A percentile compares a stretch with the other conserved stretches of the same genome.
These are phyloP conservation scores for Brassica hybrid DNA, from an alignment of 441 rosid species.

Conservation along the genomic window DNA sequence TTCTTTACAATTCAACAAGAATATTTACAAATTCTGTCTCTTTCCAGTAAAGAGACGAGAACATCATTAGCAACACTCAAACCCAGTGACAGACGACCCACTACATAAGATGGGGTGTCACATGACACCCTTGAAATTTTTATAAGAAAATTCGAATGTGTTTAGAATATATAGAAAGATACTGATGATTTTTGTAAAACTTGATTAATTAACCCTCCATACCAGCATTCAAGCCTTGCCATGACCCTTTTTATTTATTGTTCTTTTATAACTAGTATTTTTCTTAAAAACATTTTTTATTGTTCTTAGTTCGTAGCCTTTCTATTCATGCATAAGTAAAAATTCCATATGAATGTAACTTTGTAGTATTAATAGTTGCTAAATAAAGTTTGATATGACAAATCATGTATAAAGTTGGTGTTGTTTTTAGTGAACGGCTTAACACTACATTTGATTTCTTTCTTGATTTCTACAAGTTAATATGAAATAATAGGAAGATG, in stretches of 20 bases:
- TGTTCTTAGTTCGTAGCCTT: not conserved
- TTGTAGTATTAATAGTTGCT: not conserved
- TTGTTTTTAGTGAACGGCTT: not conserved
- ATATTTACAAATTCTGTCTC: not conserved
- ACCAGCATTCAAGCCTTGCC: not conserved
- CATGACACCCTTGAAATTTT: no score
- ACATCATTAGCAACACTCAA: not conserved
- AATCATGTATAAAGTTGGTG: not conserved
- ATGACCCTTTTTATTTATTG: not conserved
- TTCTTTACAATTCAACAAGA: not conserved
- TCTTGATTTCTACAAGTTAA: not conserved
- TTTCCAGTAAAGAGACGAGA: not conserved
- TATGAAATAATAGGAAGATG: conserved; percentile 2
- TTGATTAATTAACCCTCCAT: not conserved
- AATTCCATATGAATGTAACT: not conserved
- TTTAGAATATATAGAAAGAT: not conserved
- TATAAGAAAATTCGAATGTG: not conserved
- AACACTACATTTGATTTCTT: not conserved
- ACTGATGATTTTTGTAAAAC: not conserved
- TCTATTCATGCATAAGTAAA: not conserved
- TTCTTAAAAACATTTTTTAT: not conserved
- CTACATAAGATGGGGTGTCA: not conserved
- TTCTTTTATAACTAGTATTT: not conserved
- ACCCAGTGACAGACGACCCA: not conserved
- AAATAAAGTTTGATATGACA: not conserved